These are phyloP conservation scores for Neckera pumila DNA, from an alignment of 225 moss, liverwort and hornwort genomes.

Conservation along the genomic window DNA sequence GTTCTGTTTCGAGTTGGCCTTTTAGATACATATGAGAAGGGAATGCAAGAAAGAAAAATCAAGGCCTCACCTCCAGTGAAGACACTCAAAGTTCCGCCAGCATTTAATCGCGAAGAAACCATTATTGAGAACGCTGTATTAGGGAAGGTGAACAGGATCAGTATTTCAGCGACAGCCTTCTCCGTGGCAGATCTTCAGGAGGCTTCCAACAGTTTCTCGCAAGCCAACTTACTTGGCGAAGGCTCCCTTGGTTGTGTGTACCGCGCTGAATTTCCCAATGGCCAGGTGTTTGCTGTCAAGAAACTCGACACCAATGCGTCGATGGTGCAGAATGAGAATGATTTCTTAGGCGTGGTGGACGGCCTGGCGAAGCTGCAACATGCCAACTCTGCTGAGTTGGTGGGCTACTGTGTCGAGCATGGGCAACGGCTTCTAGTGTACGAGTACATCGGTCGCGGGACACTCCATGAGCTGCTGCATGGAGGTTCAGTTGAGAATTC, in stretches of 20 bases:
- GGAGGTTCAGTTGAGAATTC: slow-evolving; percentile 14
- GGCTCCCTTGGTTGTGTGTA: slow-evolving; percentile 57
- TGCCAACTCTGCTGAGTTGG: slow-evolving; percentile 37
- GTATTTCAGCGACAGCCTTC: slow-evolving; percentile 35
- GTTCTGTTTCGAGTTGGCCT: neutral
- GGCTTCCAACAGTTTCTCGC: slow-evolving; percentile 61
- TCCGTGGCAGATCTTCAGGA: slow-evolving; percentile 65
- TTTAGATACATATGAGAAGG: slow-evolving; percentile 9
- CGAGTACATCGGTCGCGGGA: slow-evolving; percentile 43
- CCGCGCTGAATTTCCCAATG: slow-evolving; percentile 49
- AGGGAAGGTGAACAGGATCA: slow-evolving; percentile 23
- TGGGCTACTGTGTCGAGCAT: slow-evolving; percentile 60
- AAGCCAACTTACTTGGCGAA: slow-evolving; percentile 55
- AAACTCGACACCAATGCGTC: slow-evolving; percentile 46
- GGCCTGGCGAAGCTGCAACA: slow-evolving; percentile 43
- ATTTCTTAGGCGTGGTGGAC: slow-evolving; percentile 47
- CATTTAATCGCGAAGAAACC: slow-evolving; percentile 23
- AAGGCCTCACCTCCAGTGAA: slow-evolving; percentile 45
- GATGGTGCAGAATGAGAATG: slow-evolving; percentile 48
- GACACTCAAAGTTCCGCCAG: slow-evolving; percentile 48
- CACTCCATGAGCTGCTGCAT: slow-evolving; percentile 49
- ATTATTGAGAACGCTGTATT: neutral
- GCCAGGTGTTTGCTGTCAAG: slow-evolving; percentile 55
- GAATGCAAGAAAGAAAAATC: slow-evolving; percentile 7
- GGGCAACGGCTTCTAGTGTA: slow-evolving; percentile 62